A percentile compares a stretch with the other conserved stretches of the same genome.
phyloP scores from a whole-genome alignment of 306 rosid species.

The Rubus parviflorus region DNA sequence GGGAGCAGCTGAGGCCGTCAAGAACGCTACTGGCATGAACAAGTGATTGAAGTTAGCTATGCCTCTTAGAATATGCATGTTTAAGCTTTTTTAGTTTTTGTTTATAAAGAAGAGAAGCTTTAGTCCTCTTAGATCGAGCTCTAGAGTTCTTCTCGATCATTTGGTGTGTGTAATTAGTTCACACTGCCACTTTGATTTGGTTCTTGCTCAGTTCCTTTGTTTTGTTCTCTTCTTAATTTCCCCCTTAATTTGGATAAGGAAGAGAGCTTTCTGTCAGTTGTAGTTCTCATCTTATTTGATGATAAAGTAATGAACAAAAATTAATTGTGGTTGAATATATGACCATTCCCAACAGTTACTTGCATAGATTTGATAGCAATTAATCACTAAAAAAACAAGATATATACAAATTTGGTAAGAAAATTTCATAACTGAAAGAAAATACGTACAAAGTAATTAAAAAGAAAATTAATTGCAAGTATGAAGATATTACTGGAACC shows the following conservation, averaged over 20 bases:
- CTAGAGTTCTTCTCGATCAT: neutral
- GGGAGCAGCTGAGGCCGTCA: constrained; percentile 61
- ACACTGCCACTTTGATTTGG: neutral
- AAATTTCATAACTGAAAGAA: too few species aligned
- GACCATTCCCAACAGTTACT: neutral
- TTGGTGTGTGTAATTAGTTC: neutral
- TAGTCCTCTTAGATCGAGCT: neutral
- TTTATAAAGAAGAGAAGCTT: neutral
- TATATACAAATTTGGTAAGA: too few species aligned
- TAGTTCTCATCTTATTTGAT: neutral
- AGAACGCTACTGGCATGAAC: constrained; percentile 64
- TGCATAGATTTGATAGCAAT: too few species aligned
- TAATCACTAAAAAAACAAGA: too few species aligned
- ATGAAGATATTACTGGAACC: too few species aligned
- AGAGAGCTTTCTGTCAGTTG: neutral
- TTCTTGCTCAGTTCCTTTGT: neutral
- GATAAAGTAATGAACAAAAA: neutral
- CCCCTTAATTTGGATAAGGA: neutral
- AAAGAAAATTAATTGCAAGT: too few species aligned
- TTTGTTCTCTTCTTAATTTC: neutral
- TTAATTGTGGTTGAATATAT: neutral
- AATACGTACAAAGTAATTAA: too few species aligned
- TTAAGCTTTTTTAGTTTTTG: neutral
- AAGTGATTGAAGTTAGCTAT: constrained; percentile 25
- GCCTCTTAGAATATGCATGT: neutral